These are phyloP conservation scores for Moricandia moricandioides DNA, from an alignment of 345 rosid species.

Conservation along the genomic window DNA sequence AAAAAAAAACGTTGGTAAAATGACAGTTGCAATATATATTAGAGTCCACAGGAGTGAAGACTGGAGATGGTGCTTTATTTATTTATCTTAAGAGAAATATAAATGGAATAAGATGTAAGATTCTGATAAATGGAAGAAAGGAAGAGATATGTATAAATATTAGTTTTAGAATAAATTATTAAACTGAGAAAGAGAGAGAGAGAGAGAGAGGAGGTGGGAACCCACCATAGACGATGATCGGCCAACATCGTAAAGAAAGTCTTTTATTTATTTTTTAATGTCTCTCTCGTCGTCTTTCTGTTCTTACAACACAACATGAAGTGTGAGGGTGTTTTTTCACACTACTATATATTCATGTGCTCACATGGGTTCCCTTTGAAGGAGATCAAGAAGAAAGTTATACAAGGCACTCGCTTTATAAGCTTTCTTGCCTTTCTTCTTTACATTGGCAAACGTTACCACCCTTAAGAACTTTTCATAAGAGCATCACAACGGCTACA, in stretches of 20 bases:
- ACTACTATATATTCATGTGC: conserved; percentile 54
- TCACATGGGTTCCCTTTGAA: conserved; percentile 47
- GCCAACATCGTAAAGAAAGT: conserved; percentile 39
- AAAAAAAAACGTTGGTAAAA: conserved; percentile 4
- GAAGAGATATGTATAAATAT: conserved; percentile 38
- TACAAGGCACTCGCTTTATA: conserved; percentile 36
- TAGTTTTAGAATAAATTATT: conserved; percentile 18
- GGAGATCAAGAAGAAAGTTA: conserved; percentile 43
- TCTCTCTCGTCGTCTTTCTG: conserved; percentile 25
- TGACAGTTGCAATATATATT: conserved; percentile 23
- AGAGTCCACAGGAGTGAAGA: conserved; percentile 33
- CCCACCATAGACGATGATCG: conserved; percentile 42
- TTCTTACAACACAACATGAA: conserved; percentile 21
- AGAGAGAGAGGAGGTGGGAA: conserved; percentile 28
- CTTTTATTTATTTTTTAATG: conserved; percentile 1
- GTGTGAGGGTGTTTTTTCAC: conserved; percentile 16
- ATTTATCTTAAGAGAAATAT: background rate
- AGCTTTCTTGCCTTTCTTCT: conserved; percentile 23
- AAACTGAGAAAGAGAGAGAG: background rate
- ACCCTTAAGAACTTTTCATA: conserved; percentile 14
- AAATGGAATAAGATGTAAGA: conserved; percentile 31
- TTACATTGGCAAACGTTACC: background rate
- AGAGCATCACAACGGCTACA: conserved; percentile 18
- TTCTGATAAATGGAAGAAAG: conserved; percentile 39
- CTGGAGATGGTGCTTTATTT: conserved; percentile 17